Evolutionary conservation across 228 moss, liverwort and hornwort genomes (phyloP).

Genomic region (Sphagnum fallax): DNA sequence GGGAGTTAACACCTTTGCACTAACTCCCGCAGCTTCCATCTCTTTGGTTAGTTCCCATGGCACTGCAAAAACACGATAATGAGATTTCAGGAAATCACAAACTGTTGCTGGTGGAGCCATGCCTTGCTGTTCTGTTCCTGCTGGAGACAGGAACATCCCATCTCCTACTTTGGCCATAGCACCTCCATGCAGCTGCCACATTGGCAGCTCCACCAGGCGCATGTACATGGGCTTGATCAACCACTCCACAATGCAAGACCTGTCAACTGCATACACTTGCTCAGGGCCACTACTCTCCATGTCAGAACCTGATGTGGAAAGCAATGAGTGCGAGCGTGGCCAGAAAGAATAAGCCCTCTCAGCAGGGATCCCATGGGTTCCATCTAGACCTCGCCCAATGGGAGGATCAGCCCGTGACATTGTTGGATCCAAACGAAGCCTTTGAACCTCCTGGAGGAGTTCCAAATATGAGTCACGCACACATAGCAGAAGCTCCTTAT

Average conservation of each 20-base stretch:
- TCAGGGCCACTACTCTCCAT: constrained; percentile 22
- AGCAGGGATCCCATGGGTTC: constrained; percentile 59
- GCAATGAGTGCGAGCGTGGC: constrained; percentile 65
- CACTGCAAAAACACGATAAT: constrained; percentile 79
- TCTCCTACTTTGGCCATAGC: constrained; percentile 69
- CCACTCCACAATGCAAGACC: constrained; percentile 64
- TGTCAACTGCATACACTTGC: constrained; percentile 46
- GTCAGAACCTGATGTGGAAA: constrained; percentile 16
- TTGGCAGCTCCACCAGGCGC: constrained; percentile 68
- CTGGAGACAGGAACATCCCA: constrained; percentile 80
- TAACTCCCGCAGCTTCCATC: constrained; percentile 72
- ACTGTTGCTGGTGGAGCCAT: constrained; percentile 68
- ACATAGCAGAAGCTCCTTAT: constrained; percentile 79
- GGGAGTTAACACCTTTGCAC: constrained; percentile 72
- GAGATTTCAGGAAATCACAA: constrained; percentile 78
- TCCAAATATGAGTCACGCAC: constrained; percentile 81
- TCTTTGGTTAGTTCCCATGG: constrained; percentile 81
- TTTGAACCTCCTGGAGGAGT: constrained; percentile 73
- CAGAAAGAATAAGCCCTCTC: constrained; percentile 70
- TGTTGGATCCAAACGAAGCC: constrained; percentile 64
- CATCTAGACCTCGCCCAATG: constrained; percentile 69
- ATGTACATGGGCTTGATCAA: constrained; percentile 80
- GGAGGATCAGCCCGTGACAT: constrained; percentile 75
- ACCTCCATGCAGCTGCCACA: constrained; percentile 82
- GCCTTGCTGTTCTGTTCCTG: constrained; percentile 66